Evolutionary conservation across 495 filamentous ascomycete species (phyloP).

Genomic region (Penicillium paradoxum): DNA sequence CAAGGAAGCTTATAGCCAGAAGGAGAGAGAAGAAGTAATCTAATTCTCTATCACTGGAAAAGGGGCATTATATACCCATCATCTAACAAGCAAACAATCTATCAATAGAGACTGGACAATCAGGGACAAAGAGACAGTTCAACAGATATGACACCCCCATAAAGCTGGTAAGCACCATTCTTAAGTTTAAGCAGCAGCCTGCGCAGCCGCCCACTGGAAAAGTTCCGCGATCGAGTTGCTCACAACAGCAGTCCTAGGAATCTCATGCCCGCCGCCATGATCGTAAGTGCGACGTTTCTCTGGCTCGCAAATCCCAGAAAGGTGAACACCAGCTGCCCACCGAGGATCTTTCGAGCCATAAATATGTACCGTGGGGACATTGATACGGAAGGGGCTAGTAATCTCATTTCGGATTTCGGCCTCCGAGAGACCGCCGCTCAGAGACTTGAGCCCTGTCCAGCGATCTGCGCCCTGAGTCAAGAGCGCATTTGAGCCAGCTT

Average conservation of each 20-base stretch:
- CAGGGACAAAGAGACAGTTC: neutral
- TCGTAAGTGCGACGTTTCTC: slow-evolving; percentile 44
- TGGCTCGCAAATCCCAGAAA: slow-evolving; percentile 50
- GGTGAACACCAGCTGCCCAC: slow-evolving; percentile 50
- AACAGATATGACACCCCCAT: neutral
- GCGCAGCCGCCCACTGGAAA: slow-evolving; percentile 30
- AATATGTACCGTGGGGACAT: slow-evolving; percentile 59
- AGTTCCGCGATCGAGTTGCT: slow-evolving; percentile 35
- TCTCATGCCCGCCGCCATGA: slow-evolving; percentile 54
- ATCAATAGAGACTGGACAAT: too few species aligned
- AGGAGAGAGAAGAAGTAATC: too few species aligned
- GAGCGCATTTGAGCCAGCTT: slow-evolving; percentile 25
- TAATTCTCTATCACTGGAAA: too few species aligned
- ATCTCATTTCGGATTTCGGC: slow-evolving; percentile 46
- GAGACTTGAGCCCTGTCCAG: slow-evolving; percentile 20
- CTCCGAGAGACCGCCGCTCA: slow-evolving; percentile 41
- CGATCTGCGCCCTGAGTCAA: slow-evolving; percentile 26
- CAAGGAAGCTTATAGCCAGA: too few species aligned
- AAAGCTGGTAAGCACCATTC: neutral
- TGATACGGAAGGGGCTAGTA: slow-evolving; percentile 37
- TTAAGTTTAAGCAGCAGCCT: neutral
- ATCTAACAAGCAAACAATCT: too few species aligned
- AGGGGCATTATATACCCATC: too few species aligned
- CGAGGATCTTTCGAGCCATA: slow-evolving; percentile 56
- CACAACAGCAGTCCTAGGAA: slow-evolving; percentile 37